Evolutionary conservation across 352 stramenopile genomes (phyloP), one percentile per base, ranked within the genome.

Genomic region (Phytophthora syringae): DNA sequence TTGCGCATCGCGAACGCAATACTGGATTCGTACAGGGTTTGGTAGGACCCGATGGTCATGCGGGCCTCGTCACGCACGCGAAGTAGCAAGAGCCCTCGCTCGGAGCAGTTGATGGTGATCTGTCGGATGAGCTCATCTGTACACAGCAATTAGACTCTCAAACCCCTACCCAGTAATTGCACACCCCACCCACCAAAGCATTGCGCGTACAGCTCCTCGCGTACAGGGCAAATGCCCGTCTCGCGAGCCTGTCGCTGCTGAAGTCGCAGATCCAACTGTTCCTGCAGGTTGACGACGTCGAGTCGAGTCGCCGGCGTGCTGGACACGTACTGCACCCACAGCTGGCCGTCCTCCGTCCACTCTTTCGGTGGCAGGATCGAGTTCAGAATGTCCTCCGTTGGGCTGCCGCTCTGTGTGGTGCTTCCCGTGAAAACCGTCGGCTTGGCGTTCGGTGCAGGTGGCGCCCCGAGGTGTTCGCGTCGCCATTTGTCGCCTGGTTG

Each of bases 1-100:
- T 98, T 98, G 60, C 93, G 86, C 82, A 98, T 98, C 28, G 92
- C 93, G 59, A 97, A 98, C 12, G 93, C 92, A 47, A 98, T 97
- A 40, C 79, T 93, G 18, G 79, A 94, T 70, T 98, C 92, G 67
- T 98, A 98, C 51, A 98, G 68, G 16, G 89, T 97, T 72, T 98
- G 89, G 60, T 98, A 98, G 13, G 93, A 90, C 13, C 89, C 85
- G 63, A 97, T 97, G 4, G 90, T 97, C 92, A 97, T 97, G 15
- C 89, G 80, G 34, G 93, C 91, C 62, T 98, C 93, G 62, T 98
- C 91, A 25, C 93, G 81, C 30, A 98, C 91, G 12, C 92, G 85
- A 45, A 98, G 72, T 30, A 98, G 69, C 34, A 98, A 71, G 28
- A 98, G 67, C 11, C 93, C 92, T 13, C 92, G 82, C 67, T 98